Evolutionary conservation across 2,329 filamentous ascomycete genomes (phyloP).

Genomic region (Trichoderma hamatum): DNA sequence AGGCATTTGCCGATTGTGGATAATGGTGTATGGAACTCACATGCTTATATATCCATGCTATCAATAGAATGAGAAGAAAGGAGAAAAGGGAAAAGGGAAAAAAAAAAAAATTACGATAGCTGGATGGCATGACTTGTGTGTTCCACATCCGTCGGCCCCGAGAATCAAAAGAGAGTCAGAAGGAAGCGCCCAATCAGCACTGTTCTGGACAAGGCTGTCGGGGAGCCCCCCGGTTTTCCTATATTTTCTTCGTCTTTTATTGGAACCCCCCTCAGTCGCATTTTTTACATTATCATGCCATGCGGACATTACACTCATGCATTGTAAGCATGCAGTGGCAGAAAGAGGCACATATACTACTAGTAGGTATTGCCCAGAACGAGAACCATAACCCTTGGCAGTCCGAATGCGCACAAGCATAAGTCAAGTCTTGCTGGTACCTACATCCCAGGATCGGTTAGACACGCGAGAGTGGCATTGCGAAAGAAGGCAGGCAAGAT

Average conservation of each 20-base stretch:
- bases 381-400: neutral
- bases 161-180: too few relatives aligned
- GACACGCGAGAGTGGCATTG: neutral
- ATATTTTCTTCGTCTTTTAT: neutral
- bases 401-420: neutral
- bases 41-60: neutral
- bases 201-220: neutral
- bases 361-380: neutral
- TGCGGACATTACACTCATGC: neutral
- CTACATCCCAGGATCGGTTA: neutral
- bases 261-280: neutral
- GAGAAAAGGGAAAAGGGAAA: neutral
- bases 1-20: neutral
- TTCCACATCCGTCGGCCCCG: neutral
- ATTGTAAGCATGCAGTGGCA: neutral
- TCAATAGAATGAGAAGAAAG: too few relatives aligned
- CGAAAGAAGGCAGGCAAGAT: neutral
- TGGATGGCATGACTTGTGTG: neutral
- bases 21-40: neutral
- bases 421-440: neutral
- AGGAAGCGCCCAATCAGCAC: neutral
- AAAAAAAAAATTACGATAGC: neutral
- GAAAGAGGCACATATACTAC: neutral
- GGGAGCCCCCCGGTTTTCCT: neutral
- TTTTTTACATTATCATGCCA: neutral